Evolutionary conservation across 352 stramenopile genomes (phyloP).

Genomic region (Heterotrichella gracilis): DNA sequence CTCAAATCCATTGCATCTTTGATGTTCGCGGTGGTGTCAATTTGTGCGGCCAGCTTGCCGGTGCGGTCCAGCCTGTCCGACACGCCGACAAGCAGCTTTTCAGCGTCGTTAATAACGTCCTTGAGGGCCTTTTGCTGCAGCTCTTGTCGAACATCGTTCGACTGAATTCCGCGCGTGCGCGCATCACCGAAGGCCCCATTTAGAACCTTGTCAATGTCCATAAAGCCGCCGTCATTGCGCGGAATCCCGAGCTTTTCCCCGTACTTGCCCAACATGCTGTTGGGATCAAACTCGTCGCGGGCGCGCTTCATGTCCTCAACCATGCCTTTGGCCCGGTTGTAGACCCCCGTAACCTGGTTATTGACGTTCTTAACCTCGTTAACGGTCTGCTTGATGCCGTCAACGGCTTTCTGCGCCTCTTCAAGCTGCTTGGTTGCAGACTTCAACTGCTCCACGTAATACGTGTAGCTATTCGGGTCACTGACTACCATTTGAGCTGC

Average conservation of each 20-base stretch:
- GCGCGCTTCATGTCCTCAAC: neutral
- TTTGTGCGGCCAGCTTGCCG: neutral
- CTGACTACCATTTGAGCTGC: neutral
- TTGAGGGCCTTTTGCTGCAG: neutral
- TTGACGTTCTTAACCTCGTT: slow-evolving; percentile 4
- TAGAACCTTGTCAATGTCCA: slow-evolving; percentile 4
- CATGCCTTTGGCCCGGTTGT: neutral
- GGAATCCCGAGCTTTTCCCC: neutral
- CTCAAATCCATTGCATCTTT: slow-evolving; percentile 6
- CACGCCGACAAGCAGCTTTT: neutral
- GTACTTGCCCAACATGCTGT: neutral
- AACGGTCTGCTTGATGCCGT: neutral
- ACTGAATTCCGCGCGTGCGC: neutral
- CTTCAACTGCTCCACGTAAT: slow-evolving; percentile 1
- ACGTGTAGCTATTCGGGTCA: neutral
- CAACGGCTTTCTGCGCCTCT: neutral
- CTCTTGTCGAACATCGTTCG: neutral
- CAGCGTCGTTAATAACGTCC: neutral
- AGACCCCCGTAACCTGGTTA: neutral
- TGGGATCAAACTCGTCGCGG: neutral
- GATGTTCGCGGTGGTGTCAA: neutral
- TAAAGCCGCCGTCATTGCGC: neutral
- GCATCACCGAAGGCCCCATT: neutral
- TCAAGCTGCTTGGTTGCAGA: neutral
- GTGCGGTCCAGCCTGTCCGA: neutral